Evolutionary conservation across 1,284 basidiomycete species (phyloP).

Genomic region (Thelephora terrestris): DNA sequence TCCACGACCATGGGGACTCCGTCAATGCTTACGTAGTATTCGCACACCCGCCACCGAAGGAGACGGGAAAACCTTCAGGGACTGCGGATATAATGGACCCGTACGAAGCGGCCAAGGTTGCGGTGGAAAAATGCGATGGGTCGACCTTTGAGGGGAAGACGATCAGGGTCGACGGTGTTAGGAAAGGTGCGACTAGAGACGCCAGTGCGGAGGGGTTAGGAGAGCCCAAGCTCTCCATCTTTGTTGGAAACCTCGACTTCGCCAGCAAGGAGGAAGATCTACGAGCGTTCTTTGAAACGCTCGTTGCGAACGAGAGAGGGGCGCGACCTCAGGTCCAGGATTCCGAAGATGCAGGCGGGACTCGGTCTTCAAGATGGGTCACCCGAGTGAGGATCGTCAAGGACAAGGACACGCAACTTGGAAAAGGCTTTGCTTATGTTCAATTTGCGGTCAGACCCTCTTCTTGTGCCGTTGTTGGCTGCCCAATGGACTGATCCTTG

Average conservation of each 20-base stretch:
- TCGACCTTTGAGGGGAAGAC: slow-evolving; percentile 66
- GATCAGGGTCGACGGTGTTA: slow-evolving; percentile 64
- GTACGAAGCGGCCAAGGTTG: slow-evolving; percentile 57
- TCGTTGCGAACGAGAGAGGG: slow-evolving; percentile 72
- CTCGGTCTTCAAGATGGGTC: slow-evolving; percentile 50
- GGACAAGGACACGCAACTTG: slow-evolving; percentile 88
- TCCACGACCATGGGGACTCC: slow-evolving; percentile 61
- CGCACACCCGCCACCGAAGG: slow-evolving; percentile 47
- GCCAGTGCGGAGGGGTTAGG: slow-evolving; percentile 19
- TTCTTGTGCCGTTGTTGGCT: neutral
- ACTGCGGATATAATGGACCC: slow-evolving; percentile 59
- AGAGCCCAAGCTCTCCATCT: slow-evolving; percentile 79
- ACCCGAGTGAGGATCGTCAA: slow-evolving; percentile 80
- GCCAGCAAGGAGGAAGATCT: slow-evolving; percentile 87
- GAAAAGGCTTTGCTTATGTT: slow-evolving; percentile 97
- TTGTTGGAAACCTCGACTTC: slow-evolving; percentile 93
- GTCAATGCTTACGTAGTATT: slow-evolving; percentile 87
- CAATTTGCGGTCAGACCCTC: slow-evolving; percentile 63
- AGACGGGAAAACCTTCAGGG: slow-evolving; percentile 21
- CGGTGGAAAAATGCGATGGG: slow-evolving; percentile 60
- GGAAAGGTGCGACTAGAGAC: slow-evolving; percentile 22
- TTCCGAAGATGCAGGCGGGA: slow-evolving; percentile 19
- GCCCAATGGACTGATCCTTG: slow-evolving; percentile 1
- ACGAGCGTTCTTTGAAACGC: slow-evolving; percentile 76
- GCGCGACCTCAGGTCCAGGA: slow-evolving; percentile 15